These are phyloP conservation scores for Lepidium africanum DNA, from an alignment of 345 rosid species.

Conservation along the genomic window DNA sequence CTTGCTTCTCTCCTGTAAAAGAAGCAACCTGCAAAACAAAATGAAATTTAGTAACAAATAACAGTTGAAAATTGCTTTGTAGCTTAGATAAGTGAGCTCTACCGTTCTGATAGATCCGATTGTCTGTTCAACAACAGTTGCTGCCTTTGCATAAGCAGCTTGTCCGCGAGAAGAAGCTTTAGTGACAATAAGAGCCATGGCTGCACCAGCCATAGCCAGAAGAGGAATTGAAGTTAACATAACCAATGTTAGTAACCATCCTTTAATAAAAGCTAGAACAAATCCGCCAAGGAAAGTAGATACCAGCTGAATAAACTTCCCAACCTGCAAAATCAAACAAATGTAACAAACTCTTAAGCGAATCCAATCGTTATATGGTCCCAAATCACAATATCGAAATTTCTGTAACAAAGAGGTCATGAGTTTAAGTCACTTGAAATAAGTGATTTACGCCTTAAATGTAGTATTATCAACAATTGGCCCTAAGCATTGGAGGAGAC, in stretches of 20 bases:
- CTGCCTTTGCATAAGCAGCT: constrained; percentile 63
- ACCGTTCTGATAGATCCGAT: constrained; percentile 78
- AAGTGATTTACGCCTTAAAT: too few species aligned
- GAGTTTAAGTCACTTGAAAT: too few species aligned
- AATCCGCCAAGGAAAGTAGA: constrained; percentile 70
- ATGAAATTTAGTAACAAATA: neutral
- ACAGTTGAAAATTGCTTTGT: neutral
- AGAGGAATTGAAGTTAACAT: constrained; percentile 58
- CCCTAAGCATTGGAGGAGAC: too few species aligned
- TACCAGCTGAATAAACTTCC: constrained; percentile 65
- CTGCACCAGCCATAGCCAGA: constrained; percentile 48
- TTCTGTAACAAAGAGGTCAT: too few species aligned
- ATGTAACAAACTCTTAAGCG: neutral
- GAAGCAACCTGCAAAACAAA: constrained; percentile 50
- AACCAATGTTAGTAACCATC: constrained; percentile 75
- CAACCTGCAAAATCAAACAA: constrained; percentile 43
- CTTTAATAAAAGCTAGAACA: constrained; percentile 47
- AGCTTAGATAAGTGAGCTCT: neutral
- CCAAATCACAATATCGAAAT: neutral
- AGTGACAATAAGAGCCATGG: constrained; percentile 42
- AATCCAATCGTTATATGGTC: neutral
- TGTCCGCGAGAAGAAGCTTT: constrained; percentile 56
- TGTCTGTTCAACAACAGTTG: constrained; percentile 59
- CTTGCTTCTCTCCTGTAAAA: constrained; percentile 71
- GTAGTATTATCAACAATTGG: too few species aligned